Conservation (phyloP, 352 stramenopile genomes). For the Phytophthora pluvialis region DNA sequence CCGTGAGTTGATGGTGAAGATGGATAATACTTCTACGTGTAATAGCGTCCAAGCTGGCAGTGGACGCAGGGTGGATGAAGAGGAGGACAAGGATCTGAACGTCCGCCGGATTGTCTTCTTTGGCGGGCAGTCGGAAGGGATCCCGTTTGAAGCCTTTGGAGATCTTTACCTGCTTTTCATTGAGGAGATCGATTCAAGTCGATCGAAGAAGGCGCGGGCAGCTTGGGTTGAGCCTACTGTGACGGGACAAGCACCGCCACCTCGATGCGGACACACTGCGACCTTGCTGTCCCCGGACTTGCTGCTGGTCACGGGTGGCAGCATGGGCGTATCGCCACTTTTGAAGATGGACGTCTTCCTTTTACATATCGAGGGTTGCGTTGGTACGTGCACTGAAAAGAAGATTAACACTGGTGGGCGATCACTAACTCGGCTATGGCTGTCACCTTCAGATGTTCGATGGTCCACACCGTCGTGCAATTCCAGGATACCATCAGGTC, state of each 20-base stretch:
- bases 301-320: slow-evolving; percentile 67
- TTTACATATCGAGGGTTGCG: slow-evolving; percentile 46
- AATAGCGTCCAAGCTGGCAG: too few species aligned
- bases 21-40: background rate
- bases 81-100: slow-evolving; percentile 20
- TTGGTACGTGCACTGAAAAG: slow-evolving; percentile 24
- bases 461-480: slow-evolving; percentile 56
- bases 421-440: background rate
- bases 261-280: slow-evolving; percentile 54
- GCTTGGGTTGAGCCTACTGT: slow-evolving; percentile 47
- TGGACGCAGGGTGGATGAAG: background rate
- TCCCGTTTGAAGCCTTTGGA: slow-evolving; percentile 73
- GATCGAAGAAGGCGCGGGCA: slow-evolving; percentile 34
- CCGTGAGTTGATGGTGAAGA: slow-evolving; percentile 24
- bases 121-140: slow-evolving; percentile 69
- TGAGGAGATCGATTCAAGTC: slow-evolving; percentile 18
- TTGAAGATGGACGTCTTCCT: slow-evolving; percentile 47
- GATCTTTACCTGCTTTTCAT: slow-evolving; percentile 63
- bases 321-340: slow-evolving; percentile 64
- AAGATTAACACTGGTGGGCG: background rate
- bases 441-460: slow-evolving; percentile 41
- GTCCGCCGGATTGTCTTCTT: slow-evolving; percentile 69
- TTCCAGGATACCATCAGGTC: slow-evolving; percentile 39
- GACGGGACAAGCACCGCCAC: slow-evolving; percentile 43
- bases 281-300: slow-evolving; percentile 50